A percentile compares a stretch with the other conserved stretches of the same genome.
phyloP scores from a whole-genome alignment of 2,329 filamentous ascomycete species.

The Diaporthe sp. region DNA sequence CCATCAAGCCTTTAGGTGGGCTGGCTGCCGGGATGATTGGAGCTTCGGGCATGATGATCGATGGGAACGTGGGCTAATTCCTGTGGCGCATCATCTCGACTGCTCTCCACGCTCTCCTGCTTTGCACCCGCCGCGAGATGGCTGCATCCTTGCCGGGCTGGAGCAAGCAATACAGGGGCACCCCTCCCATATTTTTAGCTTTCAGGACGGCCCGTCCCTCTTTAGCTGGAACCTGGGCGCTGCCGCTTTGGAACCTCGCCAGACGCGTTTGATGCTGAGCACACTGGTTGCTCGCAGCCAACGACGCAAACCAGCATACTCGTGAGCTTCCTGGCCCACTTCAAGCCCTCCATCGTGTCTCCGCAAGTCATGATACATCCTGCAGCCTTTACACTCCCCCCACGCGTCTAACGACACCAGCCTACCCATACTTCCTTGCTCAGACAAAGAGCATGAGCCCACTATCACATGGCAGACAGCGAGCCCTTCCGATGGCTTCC shows the following conservation, averaged over 20 bases:
- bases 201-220: conserved; percentile 23
- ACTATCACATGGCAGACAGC: conserved; percentile 16
- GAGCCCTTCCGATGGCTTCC: background rate
- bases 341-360: background rate
- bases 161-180: conserved; percentile 7
- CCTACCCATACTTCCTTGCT: background rate
- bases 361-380: background rate
- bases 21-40: conserved; percentile 12
- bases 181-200: conserved; percentile 23
- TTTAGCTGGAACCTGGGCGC: conserved; percentile 12
- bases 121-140: background rate
- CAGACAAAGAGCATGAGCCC: conserved; percentile 23
- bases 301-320: background rate
- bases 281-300: background rate
- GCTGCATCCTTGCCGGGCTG: conserved; percentile 4
- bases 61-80: background rate
- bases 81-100: background rate
- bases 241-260: background rate
- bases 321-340: background rate
- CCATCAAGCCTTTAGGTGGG: background rate
- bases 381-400: background rate
- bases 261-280: background rate
- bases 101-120: background rate
- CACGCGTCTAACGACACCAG: background rate
- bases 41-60: background rate